phyloP scores from a whole-genome alignment of 371 early-diverging fungal species.

The Mortierella sp. region DNA sequence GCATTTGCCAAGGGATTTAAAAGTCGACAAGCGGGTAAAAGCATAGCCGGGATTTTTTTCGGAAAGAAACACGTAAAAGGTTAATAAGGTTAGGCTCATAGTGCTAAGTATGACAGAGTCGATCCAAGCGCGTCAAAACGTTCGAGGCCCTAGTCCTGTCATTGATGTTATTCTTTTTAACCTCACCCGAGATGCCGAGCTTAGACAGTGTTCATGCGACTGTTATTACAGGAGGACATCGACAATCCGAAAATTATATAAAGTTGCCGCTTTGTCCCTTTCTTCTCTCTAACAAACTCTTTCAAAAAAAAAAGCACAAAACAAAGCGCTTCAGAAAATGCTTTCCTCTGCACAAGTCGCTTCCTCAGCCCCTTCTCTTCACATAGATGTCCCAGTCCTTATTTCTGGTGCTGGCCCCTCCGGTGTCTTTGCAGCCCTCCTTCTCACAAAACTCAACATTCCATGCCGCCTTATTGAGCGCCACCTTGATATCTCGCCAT shows the following conservation, averaged over 20 bases:
- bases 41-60: neutral
- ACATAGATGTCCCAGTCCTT: slow-evolving; percentile 46
- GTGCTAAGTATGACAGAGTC: neutral
- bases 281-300: neutral
- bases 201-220: too few species aligned
- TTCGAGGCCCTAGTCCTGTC: neutral
- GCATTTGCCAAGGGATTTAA: neutral
- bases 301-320: neutral
- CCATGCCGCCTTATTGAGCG: slow-evolving; percentile 48
- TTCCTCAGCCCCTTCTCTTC: neutral
- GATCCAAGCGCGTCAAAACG: neutral
- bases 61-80: neutral
- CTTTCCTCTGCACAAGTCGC: neutral
- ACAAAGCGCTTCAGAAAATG: neutral
- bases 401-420: slow-evolving; percentile 74
- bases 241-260: too few species aligned
- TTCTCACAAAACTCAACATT: slow-evolving; percentile 45
- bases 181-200: neutral
- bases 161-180: neutral
- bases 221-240: too few species aligned
- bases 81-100: neutral
- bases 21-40: slow-evolving; percentile 6
- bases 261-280: neutral
- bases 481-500: slow-evolving; percentile 31
- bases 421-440: slow-evolving; percentile 61